Evolutionary conservation across 73 alveolate species (phyloP).

Genomic region (Paraurostyla sp.): DNA sequence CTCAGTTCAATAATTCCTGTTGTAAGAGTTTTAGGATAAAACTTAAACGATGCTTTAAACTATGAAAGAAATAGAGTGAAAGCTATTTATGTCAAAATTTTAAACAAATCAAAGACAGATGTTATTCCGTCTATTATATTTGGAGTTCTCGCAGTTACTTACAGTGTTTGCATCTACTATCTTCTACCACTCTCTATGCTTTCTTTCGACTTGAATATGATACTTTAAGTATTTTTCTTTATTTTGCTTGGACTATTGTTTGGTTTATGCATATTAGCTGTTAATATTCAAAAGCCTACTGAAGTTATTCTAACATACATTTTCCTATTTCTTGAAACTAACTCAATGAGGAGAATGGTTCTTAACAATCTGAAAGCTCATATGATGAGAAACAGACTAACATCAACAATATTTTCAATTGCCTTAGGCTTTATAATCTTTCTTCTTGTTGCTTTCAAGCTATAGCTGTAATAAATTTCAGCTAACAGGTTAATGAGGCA

Average conservation of each 20-base stretch:
- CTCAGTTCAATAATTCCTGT: conserved; percentile 81
- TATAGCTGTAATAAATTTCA: conserved; percentile 32
- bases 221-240: conserved; percentile 89
- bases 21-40: conserved; percentile 65
- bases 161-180: conserved; percentile 92
- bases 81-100: conserved; percentile 66
- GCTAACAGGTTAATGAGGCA: conserved; percentile 11
- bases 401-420: conserved; percentile 91
- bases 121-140: conserved; percentile 61
- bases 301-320: conserved; percentile 84
- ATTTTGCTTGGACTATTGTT: conserved; percentile 91
- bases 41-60: conserved; percentile 84
- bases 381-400: conserved; percentile 90
- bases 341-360: conserved; percentile 85
- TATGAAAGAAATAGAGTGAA: conserved; percentile 72
- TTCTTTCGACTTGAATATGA: conserved; percentile 89
- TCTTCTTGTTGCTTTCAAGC: conserved; percentile 82
- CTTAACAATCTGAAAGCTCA: conserved; percentile 94
- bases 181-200: conserved; percentile 94
- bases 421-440: conserved; percentile 94
- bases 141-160: conserved; percentile 90
- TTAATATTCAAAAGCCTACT: conserved; percentile 84
- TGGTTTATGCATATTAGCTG: conserved; percentile 92
- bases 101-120: background rate
- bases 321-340: conserved; percentile 84